These are phyloP conservation scores for Chrysoporthe puriensis DNA, from an alignment of 2,329 filamentous ascomycete species.

Conservation along the genomic window DNA sequence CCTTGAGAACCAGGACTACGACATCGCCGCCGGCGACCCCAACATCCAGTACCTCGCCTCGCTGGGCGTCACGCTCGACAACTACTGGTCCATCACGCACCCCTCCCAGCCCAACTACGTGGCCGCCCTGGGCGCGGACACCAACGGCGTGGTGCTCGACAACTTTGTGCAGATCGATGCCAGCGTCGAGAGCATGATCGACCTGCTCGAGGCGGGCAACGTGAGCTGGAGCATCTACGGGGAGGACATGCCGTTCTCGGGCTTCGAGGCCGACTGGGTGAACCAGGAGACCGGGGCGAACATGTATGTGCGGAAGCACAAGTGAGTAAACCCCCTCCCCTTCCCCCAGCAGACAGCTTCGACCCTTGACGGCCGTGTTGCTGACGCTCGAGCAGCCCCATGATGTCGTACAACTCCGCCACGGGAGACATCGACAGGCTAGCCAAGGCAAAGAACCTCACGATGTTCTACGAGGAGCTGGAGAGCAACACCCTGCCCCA, in stretches of 20 bases:
- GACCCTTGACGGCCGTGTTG: not conserved
- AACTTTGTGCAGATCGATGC: constrained; percentile 48
- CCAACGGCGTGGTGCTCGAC: constrained; percentile 60
- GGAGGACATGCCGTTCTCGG: constrained; percentile 55
- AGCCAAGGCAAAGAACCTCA: constrained; percentile 39
- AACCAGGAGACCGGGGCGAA: constrained; percentile 59
- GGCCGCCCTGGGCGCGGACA: constrained; percentile 59
- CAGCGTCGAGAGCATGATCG: constrained; percentile 52
- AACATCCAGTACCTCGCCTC: constrained; percentile 53
- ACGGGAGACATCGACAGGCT: constrained; percentile 35
- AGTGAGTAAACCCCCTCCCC: constrained; percentile 41
- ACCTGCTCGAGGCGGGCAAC: constrained; percentile 50
- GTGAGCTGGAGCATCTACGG: constrained; percentile 58
- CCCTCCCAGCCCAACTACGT: constrained; percentile 67
- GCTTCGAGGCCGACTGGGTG: constrained; percentile 53
- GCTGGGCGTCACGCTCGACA: constrained; percentile 59
- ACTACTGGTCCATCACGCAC: constrained; percentile 59
- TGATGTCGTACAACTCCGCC: constrained; percentile 39
- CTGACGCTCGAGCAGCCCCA: constrained; percentile 30
- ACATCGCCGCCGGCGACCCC: constrained; percentile 51
- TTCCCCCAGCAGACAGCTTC: not conserved
- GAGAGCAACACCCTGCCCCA: constrained; percentile 35
- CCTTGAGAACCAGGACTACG: constrained; percentile 62
- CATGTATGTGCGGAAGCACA: constrained; percentile 69
- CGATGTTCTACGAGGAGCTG: constrained; percentile 37